These are phyloP conservation scores for Xylariaceae sp. DNA, from an alignment of 2,329 filamentous ascomycete genomes.

Conservation along the genomic window DNA sequence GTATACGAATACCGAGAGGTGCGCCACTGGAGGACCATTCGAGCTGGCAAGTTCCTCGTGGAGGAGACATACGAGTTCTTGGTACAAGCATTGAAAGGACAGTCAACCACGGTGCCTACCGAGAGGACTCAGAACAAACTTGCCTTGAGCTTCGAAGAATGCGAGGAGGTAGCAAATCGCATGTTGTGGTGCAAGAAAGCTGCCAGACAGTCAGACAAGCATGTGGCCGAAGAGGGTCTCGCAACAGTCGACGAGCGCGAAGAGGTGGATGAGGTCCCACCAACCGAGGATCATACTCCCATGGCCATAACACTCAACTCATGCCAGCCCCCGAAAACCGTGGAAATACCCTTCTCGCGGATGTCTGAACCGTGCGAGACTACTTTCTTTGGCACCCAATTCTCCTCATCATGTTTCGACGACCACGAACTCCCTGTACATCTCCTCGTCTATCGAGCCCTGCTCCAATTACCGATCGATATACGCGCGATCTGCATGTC, in stretches of 20 bases:
- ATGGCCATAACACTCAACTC: constrained; percentile 44
- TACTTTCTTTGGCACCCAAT: constrained; percentile 61
- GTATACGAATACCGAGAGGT: constrained; percentile 90
- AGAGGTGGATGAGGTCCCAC: constrained; percentile 37
- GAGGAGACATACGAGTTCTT: constrained; percentile 64
- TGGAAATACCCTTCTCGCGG: constrained; percentile 63
- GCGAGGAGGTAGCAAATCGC: constrained; percentile 71
- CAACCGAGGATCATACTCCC: constrained; percentile 33
- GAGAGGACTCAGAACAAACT: constrained; percentile 28
- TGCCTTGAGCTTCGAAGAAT: constrained; percentile 66
- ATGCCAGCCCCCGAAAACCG: constrained; percentile 44
- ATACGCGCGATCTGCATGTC: constrained; percentile 81
- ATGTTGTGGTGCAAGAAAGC: constrained; percentile 68
- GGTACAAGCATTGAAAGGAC: constrained; percentile 38
- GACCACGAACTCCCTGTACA: constrained; percentile 82
- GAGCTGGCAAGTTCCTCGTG: constrained; percentile 68
- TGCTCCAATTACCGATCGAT: constrained; percentile 74
- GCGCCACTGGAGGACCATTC: constrained; percentile 60
- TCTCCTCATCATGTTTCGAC: constrained; percentile 58
- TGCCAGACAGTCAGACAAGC: constrained; percentile 27
- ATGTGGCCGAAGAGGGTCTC: constrained; percentile 34
- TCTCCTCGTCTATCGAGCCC: constrained; percentile 66
- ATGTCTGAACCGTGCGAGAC: constrained; percentile 71
- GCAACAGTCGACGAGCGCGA: constrained; percentile 52
- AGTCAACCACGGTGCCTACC: constrained; percentile 21